Evolutionary conservation across 148 eudicot genomes (phyloP), one percentile per base, ranked within the genome.

Genomic region (Cornus suecica): DNA sequence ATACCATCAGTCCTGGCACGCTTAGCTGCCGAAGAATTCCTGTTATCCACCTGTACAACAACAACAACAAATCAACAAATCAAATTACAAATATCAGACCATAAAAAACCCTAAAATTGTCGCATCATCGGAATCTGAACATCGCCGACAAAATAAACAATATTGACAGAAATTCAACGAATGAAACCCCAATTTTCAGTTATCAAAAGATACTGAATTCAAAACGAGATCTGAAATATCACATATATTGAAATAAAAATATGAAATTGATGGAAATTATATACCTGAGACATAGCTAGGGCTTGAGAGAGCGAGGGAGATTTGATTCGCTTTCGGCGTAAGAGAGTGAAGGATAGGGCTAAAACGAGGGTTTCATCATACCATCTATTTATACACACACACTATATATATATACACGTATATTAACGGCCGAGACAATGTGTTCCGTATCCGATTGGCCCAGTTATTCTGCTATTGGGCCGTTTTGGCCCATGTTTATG

Each of bases 1-100:
- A 72, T 86, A 93, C 97, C 97, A 81, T 93, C 97, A 69, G 97
- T 93, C 77, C 97, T 84, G 48, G 97, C 97, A 62, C 97, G 93
- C 82, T 93, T 93, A 67, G 89, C 83, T 0, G 91, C 90, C 8
- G 95, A 90, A n/a, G 97, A 86, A 78, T 89, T 89, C 71, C 95
- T 86, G 79, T 82, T 90, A 80, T 93, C 97, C 84, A 90, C 88
- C 97, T 93, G 72, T 76, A 78, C 13, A 41, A 37, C 42, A 78
- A 78, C 13, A 41, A 37, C 42, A 71, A 5, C 10, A 72, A 76
- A 72, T 74, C 30, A 25, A 48, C 11, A 66, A 14, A 74, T 42
- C 23, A 76, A 27, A 51, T 20, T 22, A 30, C 78, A 45, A 18
- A 68, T 29, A 14, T 16, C 7, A 25, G 29, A 27, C 25, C 31